Percentiles rank a stretch among this genome's conserved stretches.
Conservation (phyloP, 306 rosid genomes). For the Rosa lucieae region DNA sequence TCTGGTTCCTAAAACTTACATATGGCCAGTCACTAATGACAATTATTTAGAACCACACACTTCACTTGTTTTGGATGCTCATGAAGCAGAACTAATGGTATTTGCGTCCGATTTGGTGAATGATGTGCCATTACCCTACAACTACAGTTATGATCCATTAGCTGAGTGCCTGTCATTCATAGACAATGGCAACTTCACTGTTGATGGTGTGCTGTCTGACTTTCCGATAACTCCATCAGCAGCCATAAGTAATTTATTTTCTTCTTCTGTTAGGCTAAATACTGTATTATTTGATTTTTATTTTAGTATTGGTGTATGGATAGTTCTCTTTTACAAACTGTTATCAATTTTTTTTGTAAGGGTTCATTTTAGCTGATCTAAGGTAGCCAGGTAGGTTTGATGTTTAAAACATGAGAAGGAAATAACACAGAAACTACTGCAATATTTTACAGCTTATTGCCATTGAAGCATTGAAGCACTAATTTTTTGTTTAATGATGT, state of each 20-base stretch:
- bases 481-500: slow-evolving; percentile 4
- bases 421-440: neutral
- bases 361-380: neutral
- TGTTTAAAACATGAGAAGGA: neutral
- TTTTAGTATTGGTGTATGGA: neutral
- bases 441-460: neutral
- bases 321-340: neutral
- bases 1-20: slow-evolving; percentile 72
- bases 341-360: neutral
- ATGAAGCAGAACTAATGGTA: slow-evolving; percentile 64
- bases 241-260: slow-evolving; percentile 56
- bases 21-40: slow-evolving; percentile 60
- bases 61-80: slow-evolving; percentile 75
- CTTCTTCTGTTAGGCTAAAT: neutral
- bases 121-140: slow-evolving; percentile 56
- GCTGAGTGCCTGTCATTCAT: slow-evolving; percentile 62
- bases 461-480: neutral
- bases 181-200: slow-evolving; percentile 71
- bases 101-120: slow-evolving; percentile 64
- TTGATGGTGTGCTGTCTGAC: slow-evolving; percentile 81
- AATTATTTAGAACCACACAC: slow-evolving; percentile 60
- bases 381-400: too few species aligned
- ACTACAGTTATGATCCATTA: slow-evolving; percentile 80
- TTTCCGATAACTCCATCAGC: slow-evolving; percentile 73
- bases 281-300: neutral